Percentiles rank a stretch among this genome's conserved stretches.
These are phyloP conservation scores for Rhizophora apiculata DNA, from an alignment of 345 rosid species.

Conservation along the genomic window DNA sequence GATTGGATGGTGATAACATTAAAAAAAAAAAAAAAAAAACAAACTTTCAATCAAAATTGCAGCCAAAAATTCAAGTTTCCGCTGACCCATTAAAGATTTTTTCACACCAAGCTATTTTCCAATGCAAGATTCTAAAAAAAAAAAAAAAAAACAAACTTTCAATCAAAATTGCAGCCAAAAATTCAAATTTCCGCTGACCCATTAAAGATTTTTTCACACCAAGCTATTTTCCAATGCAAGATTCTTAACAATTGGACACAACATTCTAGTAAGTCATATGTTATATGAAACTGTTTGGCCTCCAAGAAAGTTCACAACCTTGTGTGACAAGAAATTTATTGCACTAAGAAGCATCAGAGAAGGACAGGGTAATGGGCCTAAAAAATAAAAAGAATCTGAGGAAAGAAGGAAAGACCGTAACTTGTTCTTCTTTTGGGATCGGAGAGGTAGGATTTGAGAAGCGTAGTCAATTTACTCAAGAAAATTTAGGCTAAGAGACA, in stretches of 20 bases:
- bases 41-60: neutral
- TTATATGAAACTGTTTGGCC: neutral
- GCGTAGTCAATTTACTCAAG: neutral
- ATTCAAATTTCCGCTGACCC: neutral
- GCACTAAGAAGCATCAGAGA: neutral
- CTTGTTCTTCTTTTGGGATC: neutral
- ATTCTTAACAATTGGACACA: neutral
- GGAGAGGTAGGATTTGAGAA: no score
- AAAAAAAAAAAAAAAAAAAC: neutral
- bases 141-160: neutral
- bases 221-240: neutral
- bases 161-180: slow-evolving; percentile 2
- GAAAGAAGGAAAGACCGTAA: neutral
- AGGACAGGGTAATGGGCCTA: neutral
- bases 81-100: neutral
- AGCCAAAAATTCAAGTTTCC: neutral
- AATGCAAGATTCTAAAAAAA: neutral
- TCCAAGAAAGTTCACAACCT: neutral
- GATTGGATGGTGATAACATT: neutral
- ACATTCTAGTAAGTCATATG: neutral
- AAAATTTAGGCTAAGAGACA: neutral
- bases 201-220: neutral
- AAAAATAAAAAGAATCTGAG: neutral
- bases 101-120: neutral
- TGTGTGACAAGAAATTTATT: neutral